Evolutionary conservation across 2,329 filamentous ascomycete species (phyloP).

Genomic region (Delphinella strobiligena): DNA sequence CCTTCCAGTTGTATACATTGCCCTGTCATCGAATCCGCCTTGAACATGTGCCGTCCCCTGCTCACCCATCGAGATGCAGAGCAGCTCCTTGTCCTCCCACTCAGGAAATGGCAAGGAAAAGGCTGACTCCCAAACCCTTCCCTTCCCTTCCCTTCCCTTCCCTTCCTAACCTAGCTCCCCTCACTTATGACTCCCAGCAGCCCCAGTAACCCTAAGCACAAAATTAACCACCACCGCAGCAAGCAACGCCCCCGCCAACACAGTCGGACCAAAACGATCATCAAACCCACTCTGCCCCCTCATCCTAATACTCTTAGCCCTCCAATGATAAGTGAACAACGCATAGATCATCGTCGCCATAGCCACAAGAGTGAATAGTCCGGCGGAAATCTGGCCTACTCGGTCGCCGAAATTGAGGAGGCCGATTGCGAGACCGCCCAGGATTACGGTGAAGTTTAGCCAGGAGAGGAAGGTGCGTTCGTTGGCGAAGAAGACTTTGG

Average conservation of each 20-base stretch:
- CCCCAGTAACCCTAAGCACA: constrained; percentile 54
- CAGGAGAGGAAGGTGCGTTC: constrained; percentile 98
- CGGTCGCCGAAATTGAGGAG: constrained; percentile 97
- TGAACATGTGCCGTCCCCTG: no score
- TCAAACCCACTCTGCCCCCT: constrained; percentile 93
- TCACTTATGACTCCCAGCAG: constrained; percentile 14
- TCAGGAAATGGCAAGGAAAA: no score
- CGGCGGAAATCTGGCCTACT: constrained; percentile 85
- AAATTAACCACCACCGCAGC: constrained; percentile 95
- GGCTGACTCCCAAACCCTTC: neutral
- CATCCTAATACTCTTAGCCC: constrained; percentile 81
- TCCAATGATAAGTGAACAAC: constrained; percentile 91
- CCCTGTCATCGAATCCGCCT: no score
- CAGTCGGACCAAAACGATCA: constrained; percentile 85
- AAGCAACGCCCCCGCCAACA: constrained; percentile 75
- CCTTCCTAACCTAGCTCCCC: no score
- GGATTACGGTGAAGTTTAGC: constrained; percentile 99
- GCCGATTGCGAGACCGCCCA: constrained; percentile 89
- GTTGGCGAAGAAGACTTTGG: constrained; percentile 99
- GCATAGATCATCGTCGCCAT: constrained; percentile 95
- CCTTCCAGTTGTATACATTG: no score
- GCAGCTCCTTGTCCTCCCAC: neutral
- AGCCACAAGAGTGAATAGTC: constrained; percentile 85
- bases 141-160: no score
- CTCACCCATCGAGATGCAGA: no score